phyloP scores from a whole-genome alignment of 495 filamentous ascomycete species.

The Saxophila tyrrhenica region DNA sequence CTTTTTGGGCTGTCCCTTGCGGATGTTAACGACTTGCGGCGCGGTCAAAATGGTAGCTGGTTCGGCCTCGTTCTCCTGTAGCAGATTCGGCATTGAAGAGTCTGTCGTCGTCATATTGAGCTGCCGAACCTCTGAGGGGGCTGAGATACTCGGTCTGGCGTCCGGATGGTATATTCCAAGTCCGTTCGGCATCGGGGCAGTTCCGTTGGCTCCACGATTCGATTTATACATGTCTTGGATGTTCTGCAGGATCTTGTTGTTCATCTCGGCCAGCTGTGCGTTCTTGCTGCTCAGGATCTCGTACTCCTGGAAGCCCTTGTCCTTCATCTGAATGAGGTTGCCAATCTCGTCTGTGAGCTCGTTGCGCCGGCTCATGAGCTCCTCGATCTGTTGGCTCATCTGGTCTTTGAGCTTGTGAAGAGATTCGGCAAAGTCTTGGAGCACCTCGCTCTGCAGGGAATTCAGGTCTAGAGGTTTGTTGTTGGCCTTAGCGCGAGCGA shows the following conservation, averaged over 20 bases:
- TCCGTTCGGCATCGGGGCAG: constrained; percentile 44
- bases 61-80: constrained; percentile 36
- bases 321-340: constrained; percentile 66
- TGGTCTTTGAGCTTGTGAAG: constrained; percentile 76
- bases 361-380: constrained; percentile 70
- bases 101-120: constrained; percentile 18
- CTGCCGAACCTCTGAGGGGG: constrained; percentile 9
- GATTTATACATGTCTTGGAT: constrained; percentile 88
- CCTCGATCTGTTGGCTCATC: constrained; percentile 67
- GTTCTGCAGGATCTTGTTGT: constrained; percentile 86
- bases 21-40: constrained; percentile 83
- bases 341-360: constrained; percentile 71
- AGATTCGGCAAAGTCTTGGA: constrained; percentile 79
- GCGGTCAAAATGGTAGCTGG: constrained; percentile 57
- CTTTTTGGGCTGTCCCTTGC: constrained; percentile 83
- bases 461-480: constrained; percentile 31
- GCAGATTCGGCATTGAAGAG: constrained; percentile 18
- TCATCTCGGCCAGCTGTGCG: constrained; percentile 80
- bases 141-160: constrained; percentile 35
- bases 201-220: constrained; percentile 44
- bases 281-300: constrained; percentile 91
- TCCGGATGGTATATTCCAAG: constrained; percentile 72
- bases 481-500: constrained; percentile 55
- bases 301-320: constrained; percentile 87
- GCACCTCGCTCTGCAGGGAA: constrained; percentile 62